Conservation (phyloP, 306 rosid species). For the Sphenostylis stenocarpa region DNA sequence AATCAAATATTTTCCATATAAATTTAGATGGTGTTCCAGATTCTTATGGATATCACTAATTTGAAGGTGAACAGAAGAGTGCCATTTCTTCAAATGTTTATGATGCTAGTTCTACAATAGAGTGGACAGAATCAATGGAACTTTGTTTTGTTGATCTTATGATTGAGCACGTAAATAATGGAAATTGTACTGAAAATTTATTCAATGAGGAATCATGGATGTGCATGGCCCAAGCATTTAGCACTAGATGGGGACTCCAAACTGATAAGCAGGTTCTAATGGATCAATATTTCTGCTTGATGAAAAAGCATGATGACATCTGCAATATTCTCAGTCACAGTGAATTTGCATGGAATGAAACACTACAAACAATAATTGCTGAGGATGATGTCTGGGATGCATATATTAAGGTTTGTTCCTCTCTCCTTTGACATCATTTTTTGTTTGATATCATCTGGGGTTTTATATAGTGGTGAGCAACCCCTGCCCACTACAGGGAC, state of each 20-base stretch:
- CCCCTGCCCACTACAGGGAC: too few relatives aligned
- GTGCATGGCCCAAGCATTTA: slow-evolving; percentile 47
- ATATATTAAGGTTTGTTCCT: slow-evolving; percentile 54
- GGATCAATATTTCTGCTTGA: slow-evolving; percentile 60
- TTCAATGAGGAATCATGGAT: slow-evolving; percentile 71
- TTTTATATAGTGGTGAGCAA: too few relatives aligned
- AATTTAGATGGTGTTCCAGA: not conserved
- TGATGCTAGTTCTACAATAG: slow-evolving; percentile 34
- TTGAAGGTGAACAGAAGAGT: slow-evolving; percentile 49
- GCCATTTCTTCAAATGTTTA: slow-evolving; percentile 11
- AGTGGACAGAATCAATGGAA: slow-evolving; percentile 62
- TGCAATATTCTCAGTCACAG: slow-evolving; percentile 45
- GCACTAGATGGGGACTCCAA: slow-evolving; percentile 42
- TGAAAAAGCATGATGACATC: slow-evolving; percentile 52
- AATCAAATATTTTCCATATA: slow-evolving; percentile 1
- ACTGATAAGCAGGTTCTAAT: slow-evolving; percentile 49
- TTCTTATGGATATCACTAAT: slow-evolving; percentile 30
- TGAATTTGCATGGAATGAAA: slow-evolving; percentile 71
- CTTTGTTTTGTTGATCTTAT: slow-evolving; percentile 56
- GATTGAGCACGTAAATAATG: slow-evolving; percentile 54
- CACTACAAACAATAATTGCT: slow-evolving; percentile 53
- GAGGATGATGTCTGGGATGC: slow-evolving; percentile 63
- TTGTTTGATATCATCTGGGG: not conserved
- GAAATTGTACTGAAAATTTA: slow-evolving; percentile 38
- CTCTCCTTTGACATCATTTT: slow-evolving; percentile 13